These are phyloP conservation scores for Naganishia kalamii DNA, from an alignment of 768 basidiomycete genomes.

Conservation along the genomic window DNA sequence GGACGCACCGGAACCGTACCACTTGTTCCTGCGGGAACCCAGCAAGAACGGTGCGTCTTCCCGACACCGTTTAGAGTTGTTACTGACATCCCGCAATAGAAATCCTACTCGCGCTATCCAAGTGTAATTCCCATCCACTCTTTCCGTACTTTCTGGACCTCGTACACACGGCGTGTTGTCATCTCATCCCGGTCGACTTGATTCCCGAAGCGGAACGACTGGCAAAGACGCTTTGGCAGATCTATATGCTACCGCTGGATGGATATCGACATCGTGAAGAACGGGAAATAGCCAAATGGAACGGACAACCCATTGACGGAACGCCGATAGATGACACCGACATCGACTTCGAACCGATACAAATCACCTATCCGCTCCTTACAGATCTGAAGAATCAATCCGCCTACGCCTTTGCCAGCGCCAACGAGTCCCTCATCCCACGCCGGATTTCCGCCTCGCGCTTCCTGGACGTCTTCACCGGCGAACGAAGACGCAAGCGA, in stretches of 20 bases:
- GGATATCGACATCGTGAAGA: conserved; percentile 34
- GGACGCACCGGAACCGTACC: conserved; percentile 38
- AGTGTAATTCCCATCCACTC: conserved; percentile 33
- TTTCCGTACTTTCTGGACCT: conserved; percentile 43
- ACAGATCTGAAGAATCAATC: conserved; percentile 41
- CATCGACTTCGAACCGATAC: conserved; percentile 15
- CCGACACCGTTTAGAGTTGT: not conserved
- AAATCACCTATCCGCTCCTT: conserved; percentile 36
- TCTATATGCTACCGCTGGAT: conserved; percentile 33
- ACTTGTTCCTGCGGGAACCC: conserved; percentile 32
- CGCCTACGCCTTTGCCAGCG: conserved; percentile 33
- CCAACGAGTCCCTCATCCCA: conserved; percentile 36
- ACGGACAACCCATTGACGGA: conserved; percentile 12
- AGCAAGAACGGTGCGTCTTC: conserved; percentile 28
- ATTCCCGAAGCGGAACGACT: conserved; percentile 33
- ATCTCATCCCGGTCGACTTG: conserved; percentile 26
- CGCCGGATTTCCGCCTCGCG: conserved; percentile 17
- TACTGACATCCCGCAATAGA: conserved; percentile 20
- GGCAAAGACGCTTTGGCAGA: conserved; percentile 37
- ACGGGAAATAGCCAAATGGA: conserved; percentile 5
- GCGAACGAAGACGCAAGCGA: not conserved
- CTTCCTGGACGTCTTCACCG: conserved; percentile 12
- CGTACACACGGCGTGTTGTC: conserved; percentile 31
- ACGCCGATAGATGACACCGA: not conserved
- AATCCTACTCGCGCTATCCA: conserved; percentile 24